Percentiles rank a stretch among this genome's conserved stretches.
Conservation (phyloP, 108 stramenopile species). For the Chaetoceros tenuissimus region DNA sequence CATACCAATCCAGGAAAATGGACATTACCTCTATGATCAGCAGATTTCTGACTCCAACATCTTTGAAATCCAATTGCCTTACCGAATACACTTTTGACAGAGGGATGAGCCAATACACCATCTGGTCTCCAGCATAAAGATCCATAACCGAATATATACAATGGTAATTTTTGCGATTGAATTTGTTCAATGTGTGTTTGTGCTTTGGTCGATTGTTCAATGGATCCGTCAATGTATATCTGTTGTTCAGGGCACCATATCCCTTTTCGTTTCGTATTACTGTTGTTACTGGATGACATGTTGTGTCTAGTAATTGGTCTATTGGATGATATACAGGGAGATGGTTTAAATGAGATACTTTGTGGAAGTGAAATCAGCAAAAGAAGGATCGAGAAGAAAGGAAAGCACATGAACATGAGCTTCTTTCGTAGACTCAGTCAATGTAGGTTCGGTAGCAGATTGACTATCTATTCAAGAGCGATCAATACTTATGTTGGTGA, state of each 20-base stretch:
- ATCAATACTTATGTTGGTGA: too few species aligned
- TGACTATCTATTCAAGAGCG: too few species aligned
- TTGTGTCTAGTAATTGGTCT: too few species aligned
- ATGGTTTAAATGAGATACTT: too few species aligned
- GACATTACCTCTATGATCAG: conserved; percentile 76
- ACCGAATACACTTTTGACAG: conserved; percentile 25
- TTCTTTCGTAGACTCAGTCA: too few species aligned
- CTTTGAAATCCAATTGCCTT: conserved; percentile 56
- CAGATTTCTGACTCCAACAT: conserved; percentile 72
- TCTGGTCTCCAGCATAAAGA: conserved; percentile 77
- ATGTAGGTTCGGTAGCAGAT: too few species aligned
- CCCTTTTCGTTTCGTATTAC: too few species aligned
- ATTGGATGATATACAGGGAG: too few species aligned
- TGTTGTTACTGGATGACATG: too few species aligned
- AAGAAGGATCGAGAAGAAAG: too few species aligned
- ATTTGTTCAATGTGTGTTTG: conserved; percentile 38
- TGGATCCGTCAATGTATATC: conserved; percentile 58
- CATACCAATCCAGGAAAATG: conserved; percentile 77
- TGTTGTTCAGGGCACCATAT: conserved; percentile 62
- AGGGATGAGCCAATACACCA: conserved; percentile 31
- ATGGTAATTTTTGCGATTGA: conserved; percentile 19
- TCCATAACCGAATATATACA: conserved; percentile 80
- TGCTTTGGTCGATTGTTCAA: conserved; percentile 27
- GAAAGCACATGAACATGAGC: too few species aligned
- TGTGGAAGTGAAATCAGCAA: too few species aligned